Evolutionary conservation across 495 filamentous ascomycete species (phyloP), one percentile per base, ranked within the genome.

Genomic region (Penicillium malachiteum): DNA sequence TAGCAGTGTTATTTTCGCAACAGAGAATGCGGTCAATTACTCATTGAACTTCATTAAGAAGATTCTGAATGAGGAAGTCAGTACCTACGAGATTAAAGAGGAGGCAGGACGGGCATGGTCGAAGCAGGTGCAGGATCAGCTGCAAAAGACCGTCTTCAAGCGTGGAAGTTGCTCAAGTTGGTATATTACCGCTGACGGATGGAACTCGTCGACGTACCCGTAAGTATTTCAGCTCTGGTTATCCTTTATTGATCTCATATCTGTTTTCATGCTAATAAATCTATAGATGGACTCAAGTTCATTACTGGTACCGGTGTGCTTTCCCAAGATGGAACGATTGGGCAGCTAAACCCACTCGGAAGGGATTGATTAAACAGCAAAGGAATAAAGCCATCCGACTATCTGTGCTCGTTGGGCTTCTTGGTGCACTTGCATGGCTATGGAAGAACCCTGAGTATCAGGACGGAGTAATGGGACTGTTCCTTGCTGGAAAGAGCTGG

Each of bases 121-220:
- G n/a, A 55, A 63, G 26, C 71, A 77, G 14, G 69, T 85, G 8
- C 84, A 87, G 56, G 60, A 72, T 56, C 66, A 66, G 21, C 57
- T 86, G 45, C 81, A 81, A 61, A 66, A 73, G 6, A 84, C 76
- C 3, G 77, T 85, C 0, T 85, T 77, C 69, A 69, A 67, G 32
- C 76, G 61, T 10, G 79, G 81, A 3, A 72, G 77, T 1, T 87
- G 84, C 62, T 62, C 61, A 13, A 84, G 75, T 54, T 87, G 84
- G 84, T 87, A 86, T 59, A 72, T 70, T 53, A 77, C 71, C 7
- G 75, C 72, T 6, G 71, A 73, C 33, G 84, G 81, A 1, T 87
- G 84, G 84, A 86, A 87, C 48, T 78, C 79, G 3, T 78, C 74
- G 3, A 71, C 72, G 8, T 85, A 85, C 67, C 84, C 84, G 83